phyloP scores from a whole-genome alignment of 768 basidiomycete species.

The Serpula lacrymans region DNA sequence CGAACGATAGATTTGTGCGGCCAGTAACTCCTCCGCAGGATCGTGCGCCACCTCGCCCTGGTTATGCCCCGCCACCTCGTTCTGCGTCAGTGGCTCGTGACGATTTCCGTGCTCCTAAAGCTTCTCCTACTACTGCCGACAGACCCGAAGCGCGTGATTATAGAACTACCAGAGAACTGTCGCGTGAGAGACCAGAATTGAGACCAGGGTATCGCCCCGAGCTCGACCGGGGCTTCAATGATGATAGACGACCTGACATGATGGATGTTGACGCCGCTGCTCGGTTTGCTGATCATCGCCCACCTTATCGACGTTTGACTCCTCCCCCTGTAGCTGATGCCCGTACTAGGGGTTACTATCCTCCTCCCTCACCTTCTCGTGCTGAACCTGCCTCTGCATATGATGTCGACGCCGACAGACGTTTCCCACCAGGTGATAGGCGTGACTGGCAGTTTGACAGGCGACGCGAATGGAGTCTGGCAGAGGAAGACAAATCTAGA shows the following conservation, averaged over 20 bases:
- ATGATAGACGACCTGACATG: slow-evolving; percentile 34
- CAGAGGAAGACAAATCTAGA: slow-evolving; percentile 41
- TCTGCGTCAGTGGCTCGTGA: slow-evolving; percentile 30
- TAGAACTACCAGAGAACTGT: slow-evolving; percentile 28
- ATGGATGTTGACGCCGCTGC: slow-evolving; percentile 29
- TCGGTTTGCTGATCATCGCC: slow-evolving; percentile 34
- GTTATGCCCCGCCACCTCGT: slow-evolving; percentile 14
- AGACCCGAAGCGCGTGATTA: slow-evolving; percentile 24
- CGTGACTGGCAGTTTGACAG: slow-evolving; percentile 31
- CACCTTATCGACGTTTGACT: slow-evolving; percentile 11
- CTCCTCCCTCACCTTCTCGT: slow-evolving; percentile 30
- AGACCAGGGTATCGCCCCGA: slow-evolving; percentile 36
- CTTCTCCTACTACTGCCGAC: slow-evolving; percentile 8
- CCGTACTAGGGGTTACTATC: slow-evolving; percentile 31
- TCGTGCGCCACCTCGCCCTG: slow-evolving; percentile 1
- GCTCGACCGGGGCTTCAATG: slow-evolving; percentile 30
- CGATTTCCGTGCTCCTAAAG: slow-evolving; percentile 29
- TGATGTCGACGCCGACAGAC: slow-evolving; percentile 31
- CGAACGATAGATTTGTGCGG: slow-evolving; percentile 12
- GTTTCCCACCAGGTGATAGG: slow-evolving; percentile 22
- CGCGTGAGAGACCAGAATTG: slow-evolving; percentile 33
- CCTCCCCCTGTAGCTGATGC: slow-evolving; percentile 28
- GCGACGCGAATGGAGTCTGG: slow-evolving; percentile 27
- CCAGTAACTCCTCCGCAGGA: slow-evolving; percentile 14
- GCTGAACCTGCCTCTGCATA: slow-evolving; percentile 27